Base-by-base conservation (phyloP, 2,329 filamentous ascomycete species). In the Claviceps sp. region DNA sequence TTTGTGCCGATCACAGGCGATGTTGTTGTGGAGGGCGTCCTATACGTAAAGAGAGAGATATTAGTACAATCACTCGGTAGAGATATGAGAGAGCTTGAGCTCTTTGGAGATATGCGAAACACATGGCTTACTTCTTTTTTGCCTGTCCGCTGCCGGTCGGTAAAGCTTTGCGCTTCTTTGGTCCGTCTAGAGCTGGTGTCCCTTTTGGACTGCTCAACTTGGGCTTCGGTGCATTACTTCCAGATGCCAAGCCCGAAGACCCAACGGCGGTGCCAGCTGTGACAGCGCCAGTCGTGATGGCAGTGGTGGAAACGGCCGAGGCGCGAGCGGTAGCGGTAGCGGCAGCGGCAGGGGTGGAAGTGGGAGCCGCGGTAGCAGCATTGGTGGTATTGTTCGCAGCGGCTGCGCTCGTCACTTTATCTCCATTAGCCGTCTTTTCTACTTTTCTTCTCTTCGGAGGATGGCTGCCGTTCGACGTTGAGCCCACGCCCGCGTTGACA, bases 391-490 rank as follows among this genome's bases (percentile, higher is more conserved):
- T 41, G n/a, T 26, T 41, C 2, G 47, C 13, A 38, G 24, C 43
- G 16, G 46, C 26, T 36, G 40, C 38, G 40, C 18, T 43, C 18
- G 26, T 80, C 3, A 72, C 65, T 34, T 70, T 68, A 4, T 67
- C 70, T 41, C 73, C 73, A 54, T 72, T 73, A 14, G 70, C 63
- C 9, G 75, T 68, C 60, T 87, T 87, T 60, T 95, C 89, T 2
- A 87, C 82, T 69, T 90, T 94, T 57, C 89, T 82, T 61, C 88
- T 79, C 70, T 95, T 95, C 24, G 76, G 72, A 2, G 82, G 74
- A 13, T 82, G 75, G 30, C 77, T 74, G 22, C 74, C 70, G 56
- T 76, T 79, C 20, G 73, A 66, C 36, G 71, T 61, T 9, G 75
- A 74, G 55, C 79, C 78, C 47, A 87, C 85, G 42, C 84, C 85